Evolutionary conservation across 2,329 filamentous ascomycete species (phyloP).

Genomic region (Hypoxylon sp.): DNA sequence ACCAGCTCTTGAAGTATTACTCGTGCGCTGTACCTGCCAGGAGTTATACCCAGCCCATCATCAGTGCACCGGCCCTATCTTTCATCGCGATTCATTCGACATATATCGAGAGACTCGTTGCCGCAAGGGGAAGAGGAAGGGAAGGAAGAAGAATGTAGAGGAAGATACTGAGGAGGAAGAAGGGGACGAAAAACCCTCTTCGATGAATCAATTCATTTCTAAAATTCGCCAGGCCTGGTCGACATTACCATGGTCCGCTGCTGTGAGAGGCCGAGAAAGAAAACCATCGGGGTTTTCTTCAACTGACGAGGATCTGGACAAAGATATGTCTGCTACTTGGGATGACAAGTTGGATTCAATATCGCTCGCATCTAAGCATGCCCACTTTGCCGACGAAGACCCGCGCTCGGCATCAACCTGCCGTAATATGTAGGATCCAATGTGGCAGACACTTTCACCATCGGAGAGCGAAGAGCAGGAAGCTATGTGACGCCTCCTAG

Average conservation of each 20-base stretch:
- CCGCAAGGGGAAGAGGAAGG: conserved; percentile 1
- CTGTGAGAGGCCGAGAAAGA: conserved; percentile 10
- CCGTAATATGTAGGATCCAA: background rate
- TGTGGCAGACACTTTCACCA: background rate
- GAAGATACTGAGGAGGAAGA: background rate
- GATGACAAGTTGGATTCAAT: conserved; percentile 6
- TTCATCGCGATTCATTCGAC: conserved; percentile 37
- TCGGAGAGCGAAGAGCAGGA: background rate
- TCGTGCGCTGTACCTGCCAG: background rate
- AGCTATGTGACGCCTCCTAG: background rate
- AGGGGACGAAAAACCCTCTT: background rate
- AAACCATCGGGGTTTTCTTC: conserved; percentile 1
- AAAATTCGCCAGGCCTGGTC: conserved; percentile 8
- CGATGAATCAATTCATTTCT: conserved; percentile 8
- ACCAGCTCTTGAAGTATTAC: background rate
- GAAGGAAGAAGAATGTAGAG: background rate
- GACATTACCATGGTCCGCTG: conserved; percentile 9
- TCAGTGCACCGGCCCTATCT: conserved; percentile 3
- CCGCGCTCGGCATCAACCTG: conserved; percentile 1
- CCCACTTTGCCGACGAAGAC: conserved; percentile 12
- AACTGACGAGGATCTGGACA: background rate
- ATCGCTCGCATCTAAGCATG: conserved; percentile 8
- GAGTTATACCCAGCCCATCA: background rate
- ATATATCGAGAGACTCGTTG: conserved; percentile 25
- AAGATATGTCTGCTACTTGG: background rate